Conservation (phyloP, 768 basidiomycete species). For the Dentipellis fragilis region DNA sequence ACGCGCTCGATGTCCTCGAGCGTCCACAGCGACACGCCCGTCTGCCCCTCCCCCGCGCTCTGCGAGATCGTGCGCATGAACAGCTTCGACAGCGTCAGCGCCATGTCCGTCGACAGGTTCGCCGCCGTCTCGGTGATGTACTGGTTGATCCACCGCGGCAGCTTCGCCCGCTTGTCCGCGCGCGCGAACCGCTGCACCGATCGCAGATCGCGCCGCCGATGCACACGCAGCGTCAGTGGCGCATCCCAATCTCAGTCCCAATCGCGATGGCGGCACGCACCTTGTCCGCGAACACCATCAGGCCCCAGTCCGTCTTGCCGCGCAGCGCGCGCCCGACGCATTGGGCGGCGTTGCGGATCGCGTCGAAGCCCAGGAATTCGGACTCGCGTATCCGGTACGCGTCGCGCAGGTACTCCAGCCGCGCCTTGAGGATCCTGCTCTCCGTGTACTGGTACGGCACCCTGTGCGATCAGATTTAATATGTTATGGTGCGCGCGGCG, state of each 20-base stretch:
- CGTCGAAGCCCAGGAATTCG: conserved; percentile 97
- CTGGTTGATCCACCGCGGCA: conserved; percentile 98
- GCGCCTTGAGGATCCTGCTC: conserved; percentile 92
- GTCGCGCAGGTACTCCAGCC: conserved; percentile 95
- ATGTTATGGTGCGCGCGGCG: background rate
- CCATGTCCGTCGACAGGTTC: conserved; percentile 98
- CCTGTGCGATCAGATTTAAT: conserved; percentile 25
- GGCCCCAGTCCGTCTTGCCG: conserved; percentile 98
- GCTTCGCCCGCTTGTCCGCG: conserved; percentile 87
- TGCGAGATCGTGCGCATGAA: conserved; percentile 99
- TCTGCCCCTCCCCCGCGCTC: conserved; percentile 92
- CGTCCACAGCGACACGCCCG: conserved; percentile 91
- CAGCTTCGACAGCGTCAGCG: conserved; percentile 83
- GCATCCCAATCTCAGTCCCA: background rate
- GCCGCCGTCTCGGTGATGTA: conserved; percentile 98
- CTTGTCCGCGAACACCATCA: conserved; percentile 99
- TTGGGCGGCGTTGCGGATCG: conserved; percentile 98
- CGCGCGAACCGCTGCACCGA: conserved; percentile 74
- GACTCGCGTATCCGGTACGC: conserved; percentile 97
- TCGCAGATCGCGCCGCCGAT: background rate
- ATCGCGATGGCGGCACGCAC: conserved; percentile 30
- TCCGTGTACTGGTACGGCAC: conserved; percentile 98
- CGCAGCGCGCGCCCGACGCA: conserved; percentile 96
- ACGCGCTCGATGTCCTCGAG: conserved; percentile 83
- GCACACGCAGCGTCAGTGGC: conserved; percentile 1